Conservation (phyloP, 768 basidiomycete genomes). For the Zangia roseola region DNA sequence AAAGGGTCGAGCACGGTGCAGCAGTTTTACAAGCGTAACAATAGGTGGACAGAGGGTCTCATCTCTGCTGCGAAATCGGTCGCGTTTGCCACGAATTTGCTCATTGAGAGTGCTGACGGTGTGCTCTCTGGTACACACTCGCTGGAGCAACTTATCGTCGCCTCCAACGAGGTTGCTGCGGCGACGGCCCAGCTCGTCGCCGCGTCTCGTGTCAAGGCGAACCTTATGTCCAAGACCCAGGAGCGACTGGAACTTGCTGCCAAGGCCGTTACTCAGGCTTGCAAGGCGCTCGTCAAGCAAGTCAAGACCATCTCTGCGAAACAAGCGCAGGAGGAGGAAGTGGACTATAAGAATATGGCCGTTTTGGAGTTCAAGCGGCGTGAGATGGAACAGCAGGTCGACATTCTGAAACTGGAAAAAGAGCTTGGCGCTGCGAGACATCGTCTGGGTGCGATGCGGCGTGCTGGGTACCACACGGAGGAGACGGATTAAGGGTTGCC, state of each 20-base stretch:
- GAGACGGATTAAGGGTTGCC: constrained; percentile 58
- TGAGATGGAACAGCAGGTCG: constrained; percentile 99
- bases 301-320: constrained; percentile 93
- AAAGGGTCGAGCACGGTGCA: constrained; percentile 88
- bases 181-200: constrained; percentile 98
- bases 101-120: constrained; percentile 98
- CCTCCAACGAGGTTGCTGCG: constrained; percentile 98
- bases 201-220: constrained; percentile 96
- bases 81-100: constrained; percentile 90
- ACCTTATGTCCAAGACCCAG: constrained; percentile 98
- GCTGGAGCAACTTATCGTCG: constrained; percentile 97
- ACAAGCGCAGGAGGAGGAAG: constrained; percentile 76
- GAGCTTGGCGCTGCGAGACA: constrained; percentile 87
- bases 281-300: constrained; percentile 92
- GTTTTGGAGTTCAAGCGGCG: constrained; percentile 92
- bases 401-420: constrained; percentile 94
- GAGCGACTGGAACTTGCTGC: constrained; percentile 94
- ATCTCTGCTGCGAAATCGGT: constrained; percentile 98
- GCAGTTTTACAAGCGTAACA: constrained; percentile 99
- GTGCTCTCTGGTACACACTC: constrained; percentile 96
- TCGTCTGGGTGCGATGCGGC: constrained; percentile 78
- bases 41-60: constrained; percentile 98
- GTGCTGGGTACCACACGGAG: constrained; percentile 87
- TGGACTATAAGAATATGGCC: constrained; percentile 87
- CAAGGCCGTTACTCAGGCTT: constrained; percentile 96